Percentiles rank a stretch among this genome's conserved stretches.
Evolutionary conservation across 2,329 filamentous ascomycete species (phyloP).

Genomic region (Teratosphaeria gauchensis): DNA sequence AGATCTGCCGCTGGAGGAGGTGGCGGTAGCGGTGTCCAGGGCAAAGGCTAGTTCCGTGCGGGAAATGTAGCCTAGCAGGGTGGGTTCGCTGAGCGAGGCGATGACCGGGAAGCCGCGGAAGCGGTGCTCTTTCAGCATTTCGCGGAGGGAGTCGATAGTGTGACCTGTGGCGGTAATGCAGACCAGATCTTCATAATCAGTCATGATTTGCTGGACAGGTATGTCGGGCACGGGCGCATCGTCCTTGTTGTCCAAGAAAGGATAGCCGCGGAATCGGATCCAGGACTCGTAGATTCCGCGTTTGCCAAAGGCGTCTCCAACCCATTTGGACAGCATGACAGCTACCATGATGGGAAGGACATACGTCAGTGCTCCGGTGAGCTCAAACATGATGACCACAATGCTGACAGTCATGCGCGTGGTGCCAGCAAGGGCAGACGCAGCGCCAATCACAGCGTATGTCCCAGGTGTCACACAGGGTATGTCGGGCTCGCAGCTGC

Average conservation of each 20-base stretch:
- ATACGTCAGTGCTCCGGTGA: conserved; percentile 94
- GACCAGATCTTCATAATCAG: conserved; percentile 77
- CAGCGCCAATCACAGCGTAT: conserved; percentile 92
- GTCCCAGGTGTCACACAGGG: conserved; percentile 88
- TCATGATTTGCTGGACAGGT: conserved; percentile 83
- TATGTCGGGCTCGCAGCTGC: conserved; percentile 69
- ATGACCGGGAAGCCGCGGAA: conserved; percentile 92
- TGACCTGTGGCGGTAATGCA: conserved; percentile 73
- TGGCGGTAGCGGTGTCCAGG: conserved; percentile 52
- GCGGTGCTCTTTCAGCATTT: conserved; percentile 61
- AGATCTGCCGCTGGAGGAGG: conserved; percentile 32
- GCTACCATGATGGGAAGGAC: conserved; percentile 98
- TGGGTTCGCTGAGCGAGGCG: conserved; percentile 62
- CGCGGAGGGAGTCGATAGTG: conserved; percentile 66
- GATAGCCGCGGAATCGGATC: conserved; percentile 94
- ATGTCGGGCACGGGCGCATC: conserved; percentile 70
- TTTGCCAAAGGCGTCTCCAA: conserved; percentile 87
- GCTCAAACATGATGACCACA: conserved; percentile 98
- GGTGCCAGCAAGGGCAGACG: conserved; percentile 84
- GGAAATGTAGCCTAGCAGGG: conserved; percentile 87
- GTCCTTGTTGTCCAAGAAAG: conserved; percentile 86
- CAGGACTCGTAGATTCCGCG: conserved; percentile 94
- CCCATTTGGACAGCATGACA: conserved; percentile 97
- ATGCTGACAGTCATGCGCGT: conserved; percentile 97
- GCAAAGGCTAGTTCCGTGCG: conserved; percentile 82